A percentile compares a stretch with the other conserved stretches of the same genome.
These are phyloP conservation scores for Boletellus emodensis DNA, from an alignment of 768 basidiomycete genomes.

Conservation along the genomic window DNA sequence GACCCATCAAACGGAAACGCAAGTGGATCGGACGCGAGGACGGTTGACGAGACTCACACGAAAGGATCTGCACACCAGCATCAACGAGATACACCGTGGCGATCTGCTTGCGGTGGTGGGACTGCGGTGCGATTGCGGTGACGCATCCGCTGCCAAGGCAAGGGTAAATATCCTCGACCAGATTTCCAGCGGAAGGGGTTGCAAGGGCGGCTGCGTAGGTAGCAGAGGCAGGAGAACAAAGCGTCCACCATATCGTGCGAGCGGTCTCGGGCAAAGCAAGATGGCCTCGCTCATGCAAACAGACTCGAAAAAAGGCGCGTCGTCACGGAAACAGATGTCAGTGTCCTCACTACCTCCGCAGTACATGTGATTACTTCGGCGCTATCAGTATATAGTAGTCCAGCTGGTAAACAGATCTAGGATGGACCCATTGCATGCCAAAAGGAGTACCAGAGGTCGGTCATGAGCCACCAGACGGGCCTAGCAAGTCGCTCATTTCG, in stretches of 20 bases:
- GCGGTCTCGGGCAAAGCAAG: slow-evolving; percentile 65
- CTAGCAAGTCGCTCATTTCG: slow-evolving; percentile 68
- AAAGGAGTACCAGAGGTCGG: not conserved
- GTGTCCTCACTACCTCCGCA: not conserved
- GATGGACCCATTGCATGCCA: not conserved
- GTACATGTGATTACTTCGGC: not conserved
- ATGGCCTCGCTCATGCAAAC: slow-evolving; percentile 37
- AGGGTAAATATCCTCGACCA: slow-evolving; percentile 61
- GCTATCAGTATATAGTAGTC: not conserved
- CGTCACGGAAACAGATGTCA: slow-evolving; percentile 2
- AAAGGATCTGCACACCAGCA: slow-evolving; percentile 39
- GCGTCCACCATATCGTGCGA: slow-evolving; percentile 53
- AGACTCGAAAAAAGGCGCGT: not conserved
- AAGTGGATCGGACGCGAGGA: not conserved
- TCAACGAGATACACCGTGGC: slow-evolving; percentile 26
- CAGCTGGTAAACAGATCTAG: not conserved
- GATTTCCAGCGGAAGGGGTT: slow-evolving; percentile 63
- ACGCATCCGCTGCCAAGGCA: slow-evolving; percentile 18
- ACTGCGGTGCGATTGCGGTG: slow-evolving; percentile 8
- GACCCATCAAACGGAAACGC: not conserved
- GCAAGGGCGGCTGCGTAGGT: slow-evolving; percentile 47
- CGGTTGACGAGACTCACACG: slow-evolving; percentile 29
- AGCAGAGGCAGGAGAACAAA: slow-evolving; percentile 68
- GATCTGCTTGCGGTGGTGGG: not conserved
- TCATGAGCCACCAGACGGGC: slow-evolving; percentile 19